phyloP scores from a whole-genome alignment of 306 rosid species.

The Cyamopsis tetragonoloba region DNA sequence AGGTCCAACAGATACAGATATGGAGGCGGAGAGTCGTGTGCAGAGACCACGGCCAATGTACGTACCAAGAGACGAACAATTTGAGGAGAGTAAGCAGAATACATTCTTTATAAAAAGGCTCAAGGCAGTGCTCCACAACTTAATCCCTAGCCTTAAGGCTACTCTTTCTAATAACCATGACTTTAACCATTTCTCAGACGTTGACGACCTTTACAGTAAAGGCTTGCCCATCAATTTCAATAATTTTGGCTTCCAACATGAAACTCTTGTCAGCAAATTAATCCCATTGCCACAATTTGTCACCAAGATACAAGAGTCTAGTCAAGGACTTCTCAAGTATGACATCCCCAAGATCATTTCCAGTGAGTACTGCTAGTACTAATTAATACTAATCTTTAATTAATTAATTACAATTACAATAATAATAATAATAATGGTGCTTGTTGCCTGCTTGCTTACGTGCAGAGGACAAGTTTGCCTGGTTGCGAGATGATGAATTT shows the following conservation, averaged over 20 bases:
- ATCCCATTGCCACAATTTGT: constrained; percentile 53
- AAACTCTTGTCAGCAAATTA: constrained; percentile 50
- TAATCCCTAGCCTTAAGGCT: constrained; percentile 69
- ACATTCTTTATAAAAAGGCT: constrained; percentile 66
- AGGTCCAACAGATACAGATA: constrained; percentile 58
- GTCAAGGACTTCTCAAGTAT: constrained; percentile 61
- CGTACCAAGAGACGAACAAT: constrained; percentile 84
- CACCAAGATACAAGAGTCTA: constrained; percentile 51
- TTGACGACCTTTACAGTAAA: constrained; percentile 70
- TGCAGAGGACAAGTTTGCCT: constrained; percentile 82
- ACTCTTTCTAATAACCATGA: constrained; percentile 54
- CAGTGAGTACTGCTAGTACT: constrained; percentile 74
- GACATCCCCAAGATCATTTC: constrained; percentile 71
- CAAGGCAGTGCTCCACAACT: constrained; percentile 66
- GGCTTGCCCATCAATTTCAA: too few species aligned
- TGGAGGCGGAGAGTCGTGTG: constrained; percentile 63
- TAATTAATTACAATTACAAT: too few species aligned
- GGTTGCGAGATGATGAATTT: constrained; percentile 89
- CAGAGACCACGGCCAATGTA: constrained; percentile 71
- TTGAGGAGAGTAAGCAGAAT: constrained; percentile 68
- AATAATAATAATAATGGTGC: too few species aligned
- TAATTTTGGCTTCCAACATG: constrained; percentile 58
- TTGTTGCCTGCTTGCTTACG: too few species aligned
- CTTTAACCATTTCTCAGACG: constrained; percentile 56
- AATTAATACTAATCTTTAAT: too few species aligned